Evolutionary conservation across 805 yeast genomes (phyloP).

Genomic region (Pichia scutulata): DNA sequence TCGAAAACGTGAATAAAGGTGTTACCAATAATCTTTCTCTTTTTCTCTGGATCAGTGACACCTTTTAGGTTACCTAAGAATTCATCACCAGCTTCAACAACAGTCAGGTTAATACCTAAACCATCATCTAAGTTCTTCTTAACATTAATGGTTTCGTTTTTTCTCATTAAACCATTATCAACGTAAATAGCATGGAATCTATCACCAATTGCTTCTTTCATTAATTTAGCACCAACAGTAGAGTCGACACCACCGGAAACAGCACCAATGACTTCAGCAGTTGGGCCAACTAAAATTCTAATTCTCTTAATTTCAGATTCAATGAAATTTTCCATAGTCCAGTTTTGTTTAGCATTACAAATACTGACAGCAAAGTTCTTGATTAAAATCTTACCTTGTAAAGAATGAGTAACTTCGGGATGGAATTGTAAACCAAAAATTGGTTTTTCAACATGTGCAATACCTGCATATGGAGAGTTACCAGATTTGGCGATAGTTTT

Average conservation of each 20-base stretch:
- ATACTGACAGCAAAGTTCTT: conserved; percentile 89
- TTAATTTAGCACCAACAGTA: conserved; percentile 95
- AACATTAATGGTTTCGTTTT: conserved; percentile 84
- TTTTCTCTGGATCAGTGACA: conserved; percentile 96
- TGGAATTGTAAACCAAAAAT: conserved; percentile 98
- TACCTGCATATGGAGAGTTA: conserved; percentile 95
- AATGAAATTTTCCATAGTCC: conserved; percentile 98
- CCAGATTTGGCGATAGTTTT: conserved; percentile 83
- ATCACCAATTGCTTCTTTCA: conserved; percentile 97
- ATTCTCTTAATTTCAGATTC: conserved; percentile 95
- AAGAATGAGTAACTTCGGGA: conserved; percentile 97
- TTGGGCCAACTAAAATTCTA: conserved; percentile 86
- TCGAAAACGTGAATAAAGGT: conserved; percentile 96
- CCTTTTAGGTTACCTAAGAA: conserved; percentile 84
- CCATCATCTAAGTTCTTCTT: conserved; percentile 87
- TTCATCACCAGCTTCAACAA: conserved; percentile 88
- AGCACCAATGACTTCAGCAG: conserved; percentile 98
- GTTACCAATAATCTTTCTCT: conserved; percentile 97
- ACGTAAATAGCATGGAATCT: conserved; percentile 98
- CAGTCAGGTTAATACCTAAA: conserved; percentile 89
- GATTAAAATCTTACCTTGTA: conserved; percentile 78
- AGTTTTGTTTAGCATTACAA: conserved; percentile 80
- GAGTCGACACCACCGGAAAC: conserved; percentile 99
- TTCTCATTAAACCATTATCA: conserved; percentile 96
- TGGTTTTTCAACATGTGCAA: conserved; percentile 61